These are phyloP conservation scores for Backusella mclennaniae DNA, from an alignment of 192 early-diverging fungal genomes.

Conservation along the genomic window DNA sequence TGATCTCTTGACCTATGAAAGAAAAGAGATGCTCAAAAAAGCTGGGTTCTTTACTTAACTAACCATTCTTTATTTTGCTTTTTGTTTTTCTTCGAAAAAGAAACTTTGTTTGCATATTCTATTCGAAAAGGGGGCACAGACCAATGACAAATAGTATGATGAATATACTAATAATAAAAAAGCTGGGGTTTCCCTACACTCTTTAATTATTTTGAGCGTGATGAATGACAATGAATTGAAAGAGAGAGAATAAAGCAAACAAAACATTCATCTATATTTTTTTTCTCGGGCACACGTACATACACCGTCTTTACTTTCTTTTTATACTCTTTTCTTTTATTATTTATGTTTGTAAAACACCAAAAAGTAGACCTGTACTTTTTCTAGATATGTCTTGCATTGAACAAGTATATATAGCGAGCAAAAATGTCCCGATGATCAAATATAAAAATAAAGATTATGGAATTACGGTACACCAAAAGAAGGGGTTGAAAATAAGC, in stretches of 20 bases:
- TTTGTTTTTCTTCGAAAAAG: not conserved
- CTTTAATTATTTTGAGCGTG: not conserved
- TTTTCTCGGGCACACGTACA: not conserved
- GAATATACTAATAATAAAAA: not conserved
- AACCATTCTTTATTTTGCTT: not conserved
- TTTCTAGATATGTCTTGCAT: not conserved
- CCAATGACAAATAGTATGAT: not conserved
- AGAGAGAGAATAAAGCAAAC: not conserved
- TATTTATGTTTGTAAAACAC: not conserved
- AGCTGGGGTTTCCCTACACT: not conserved
- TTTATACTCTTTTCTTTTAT: not conserved
- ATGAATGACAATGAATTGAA: not conserved
- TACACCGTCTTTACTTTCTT: not conserved
- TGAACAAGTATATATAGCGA: not conserved
- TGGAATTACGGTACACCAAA: not conserved
- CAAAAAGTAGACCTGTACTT: not conserved
- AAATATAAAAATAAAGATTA: not conserved
- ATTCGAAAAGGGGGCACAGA: not conserved
- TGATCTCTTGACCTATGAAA: not conserved
- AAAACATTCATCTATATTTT: not conserved
- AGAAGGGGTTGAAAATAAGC: not conserved
- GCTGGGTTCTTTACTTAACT: not conserved
- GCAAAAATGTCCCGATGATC: not conserved
- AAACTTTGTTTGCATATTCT: not conserved
- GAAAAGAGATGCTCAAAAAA: not conserved